Base-by-base conservation (phyloP, 495 filamentous ascomycete genomes). In the Schizothecium vesticola region DNA sequence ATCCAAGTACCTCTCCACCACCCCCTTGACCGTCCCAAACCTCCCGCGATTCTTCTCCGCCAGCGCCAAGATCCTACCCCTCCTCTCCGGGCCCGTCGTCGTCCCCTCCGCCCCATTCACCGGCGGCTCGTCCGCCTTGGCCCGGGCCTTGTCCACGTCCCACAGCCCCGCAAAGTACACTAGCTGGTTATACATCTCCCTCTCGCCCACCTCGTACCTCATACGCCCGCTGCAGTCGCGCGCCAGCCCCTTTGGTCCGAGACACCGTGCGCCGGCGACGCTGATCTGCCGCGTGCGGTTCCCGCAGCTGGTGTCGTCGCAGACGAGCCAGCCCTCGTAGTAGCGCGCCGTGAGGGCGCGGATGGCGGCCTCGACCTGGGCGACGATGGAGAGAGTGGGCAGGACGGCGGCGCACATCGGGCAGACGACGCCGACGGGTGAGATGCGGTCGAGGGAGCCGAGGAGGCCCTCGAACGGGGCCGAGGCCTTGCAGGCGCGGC, bases 141-240 rank as follows among this genome's bases (percentile, higher is more conserved):
- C 74, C 72, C 86, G 87, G 51, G 90, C 91, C 81, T 91, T 92
- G 25, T 97, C 92, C 28, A 96, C 92, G 79, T 99, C 93, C 84
- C 91, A 99, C 69, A 97, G 78, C 25, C 86, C 83, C 26, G 89
- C 84, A 75, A 94, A 93, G 82, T 96, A 99, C 55, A 97, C 77
- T 55, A 99, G 83, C 82, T 99, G 95, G 79, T 95, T 97, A 79
- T 97, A 98, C 68, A 98, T 82, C 73, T 86, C 90, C 78, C 92
- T 91, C 84, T 97, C 94, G n/a, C 84, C 83, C 71, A 89, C 90
- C 82, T 96, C 94, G 72, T 91, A 98, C 26, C 83, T 79, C 95
- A 98, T 98, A 16, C 87, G 83, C 3, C 96, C 96, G n/a, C 86
- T 79, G 77, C 96, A 98, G 23, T 90, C 94, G 28, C 86, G 80